Evolutionary conservation across 106 monocot genomes (phyloP).

Genomic region (Apostasia ramifera): DNA sequence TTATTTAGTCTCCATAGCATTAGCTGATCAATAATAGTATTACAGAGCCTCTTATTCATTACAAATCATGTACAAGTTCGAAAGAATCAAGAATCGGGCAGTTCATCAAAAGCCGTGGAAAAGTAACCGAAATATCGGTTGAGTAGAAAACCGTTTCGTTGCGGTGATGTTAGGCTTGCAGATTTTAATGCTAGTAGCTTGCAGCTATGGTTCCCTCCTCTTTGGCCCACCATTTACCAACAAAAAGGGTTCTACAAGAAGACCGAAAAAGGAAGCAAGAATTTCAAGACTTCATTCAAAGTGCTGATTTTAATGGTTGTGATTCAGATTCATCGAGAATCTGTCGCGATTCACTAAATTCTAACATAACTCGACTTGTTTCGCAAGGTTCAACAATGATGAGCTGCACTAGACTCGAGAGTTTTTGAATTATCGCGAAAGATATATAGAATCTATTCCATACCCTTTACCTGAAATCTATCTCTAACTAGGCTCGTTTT

Average conservation of each 20-base stretch:
- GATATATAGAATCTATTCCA: not conserved
- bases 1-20: not conserved
- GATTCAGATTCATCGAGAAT: no score
- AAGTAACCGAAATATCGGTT: not conserved
- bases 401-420: no score
- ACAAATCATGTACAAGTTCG: not conserved
- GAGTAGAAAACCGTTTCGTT: not conserved
- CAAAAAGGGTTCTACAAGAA: constrained; percentile 33
- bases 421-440: no score
- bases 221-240: constrained; percentile 25
- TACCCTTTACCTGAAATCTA: not conserved
- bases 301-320: no score
- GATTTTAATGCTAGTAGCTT: constrained; percentile 1
- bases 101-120: not conserved
- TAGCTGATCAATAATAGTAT: no score
- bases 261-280: not conserved
- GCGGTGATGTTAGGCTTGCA: constrained; percentile 8
- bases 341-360: no score
- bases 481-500: not conserved
- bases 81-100: not conserved
- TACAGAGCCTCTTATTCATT: not conserved
- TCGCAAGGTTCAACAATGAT: no score
- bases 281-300: no score
- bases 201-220: not conserved
- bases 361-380: no score